Base-by-base conservation (phyloP, 129 eudicot species). In the sunflower (Helianthus annuus) region DNA sequence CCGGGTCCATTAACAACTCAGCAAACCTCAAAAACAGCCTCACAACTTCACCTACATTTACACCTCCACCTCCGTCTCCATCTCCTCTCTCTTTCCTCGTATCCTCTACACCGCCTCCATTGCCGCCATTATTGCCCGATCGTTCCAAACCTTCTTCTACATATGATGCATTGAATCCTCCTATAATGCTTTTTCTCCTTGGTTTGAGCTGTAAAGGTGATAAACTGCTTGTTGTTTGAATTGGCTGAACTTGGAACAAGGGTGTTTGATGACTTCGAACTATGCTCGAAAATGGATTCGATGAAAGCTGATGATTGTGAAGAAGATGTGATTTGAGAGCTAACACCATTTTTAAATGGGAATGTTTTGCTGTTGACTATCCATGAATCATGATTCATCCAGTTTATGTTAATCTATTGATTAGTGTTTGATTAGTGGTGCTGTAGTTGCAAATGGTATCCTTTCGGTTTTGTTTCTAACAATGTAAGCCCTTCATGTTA, bases 1-100 rank as follows among this genome's bases (percentile, higher is more conserved):
- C 95, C 32, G 82, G 83, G 57, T 82, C 90, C 66, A 87, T 64
- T 46, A 92, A 22, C 80, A 92, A 75, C 66, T 87, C 90, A 42
- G 46, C 46, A 42, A 42, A 42, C 46, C 46, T 42, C 10, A 42
- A 6, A 42, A 42, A 42, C 46, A 42, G 46, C 46, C 46, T 42
- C 46, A 42, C 46, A 42, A 42, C 46, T 42, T 42, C 46, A 42
- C 46, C 46, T 42, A 9, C 46, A 42, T 9, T 9, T 42, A 2
- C 46, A 42, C 46, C 10, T 6, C 46, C 11, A 42, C 46, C 46
- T 42, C 46, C 46, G 7, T 7, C 71, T 22, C 96, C 95, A 42
- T 7, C 71, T 22, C 96, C 63, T 85, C 76, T 58, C 70, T 69
- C 34, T 82, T 74, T 75, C 87, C 24, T 77, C 52, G 1, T 29